These are phyloP conservation scores for Aspergillus unguis DNA, from an alignment of 2,329 filamentous ascomycete genomes.

Conservation along the genomic window DNA sequence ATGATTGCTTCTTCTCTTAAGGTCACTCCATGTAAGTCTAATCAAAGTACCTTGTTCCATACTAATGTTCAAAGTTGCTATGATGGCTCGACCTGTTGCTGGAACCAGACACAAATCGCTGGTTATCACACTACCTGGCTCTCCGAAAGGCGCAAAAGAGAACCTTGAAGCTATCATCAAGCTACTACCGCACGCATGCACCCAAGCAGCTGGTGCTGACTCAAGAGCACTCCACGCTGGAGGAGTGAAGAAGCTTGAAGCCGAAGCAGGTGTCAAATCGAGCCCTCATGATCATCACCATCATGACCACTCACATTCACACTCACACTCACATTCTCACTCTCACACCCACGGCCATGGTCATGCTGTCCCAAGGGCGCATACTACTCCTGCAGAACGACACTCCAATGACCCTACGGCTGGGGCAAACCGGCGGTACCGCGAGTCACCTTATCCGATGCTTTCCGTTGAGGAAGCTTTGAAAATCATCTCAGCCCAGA, in stretches of 20 bases:
- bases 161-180: slow-evolving; percentile 87
- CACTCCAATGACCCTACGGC: slow-evolving; percentile 59
- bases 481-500: slow-evolving; percentile 66
- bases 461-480: slow-evolving; percentile 80
- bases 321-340: slow-evolving; percentile 57
- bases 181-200: slow-evolving; percentile 90
- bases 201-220: slow-evolving; percentile 78
- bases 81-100: slow-evolving; percentile 93
- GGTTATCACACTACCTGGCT: slow-evolving; percentile 86
- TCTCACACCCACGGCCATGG: slow-evolving; percentile 61
- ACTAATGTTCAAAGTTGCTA: slow-evolving; percentile 64
- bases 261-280: slow-evolving; percentile 65
- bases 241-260: slow-evolving; percentile 77
- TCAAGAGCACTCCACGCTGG: slow-evolving; percentile 76
- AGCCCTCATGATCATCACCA: slow-evolving; percentile 24
- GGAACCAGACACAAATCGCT: slow-evolving; percentile 78
- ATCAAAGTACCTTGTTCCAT: background rate
- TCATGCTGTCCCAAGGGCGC: slow-evolving; percentile 63
- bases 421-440: slow-evolving; percentile 65
- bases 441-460: slow-evolving; percentile 91
- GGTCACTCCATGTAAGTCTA: slow-evolving; percentile 77
- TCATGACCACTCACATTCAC: slow-evolving; percentile 40
- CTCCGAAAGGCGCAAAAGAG: slow-evolving; percentile 90
- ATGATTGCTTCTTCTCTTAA: slow-evolving; percentile 83
- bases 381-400: slow-evolving; percentile 62